Evolutionary conservation across 139 green algal species (phyloP), one percentile per base, ranked within the genome.

Genomic region (Trebouxia sp.): DNA sequence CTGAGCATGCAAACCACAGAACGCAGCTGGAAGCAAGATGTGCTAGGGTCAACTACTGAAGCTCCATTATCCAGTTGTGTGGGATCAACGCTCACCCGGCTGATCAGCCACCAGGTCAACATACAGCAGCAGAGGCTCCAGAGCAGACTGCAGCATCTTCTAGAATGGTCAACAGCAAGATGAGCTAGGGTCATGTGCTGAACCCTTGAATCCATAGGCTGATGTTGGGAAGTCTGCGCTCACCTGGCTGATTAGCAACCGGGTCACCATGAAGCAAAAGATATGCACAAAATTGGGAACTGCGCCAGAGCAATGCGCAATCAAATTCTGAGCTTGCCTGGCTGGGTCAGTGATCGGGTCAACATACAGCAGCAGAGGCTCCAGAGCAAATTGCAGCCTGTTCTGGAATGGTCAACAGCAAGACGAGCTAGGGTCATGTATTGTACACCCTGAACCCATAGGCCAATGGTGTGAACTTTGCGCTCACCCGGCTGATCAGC

Each of bases 311-410:
- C n/a, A n/a, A n/a, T n/a, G n/a, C n/a, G n/a, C n/a, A n/a, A n/a
- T n/a, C n/a, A n/a, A n/a, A n/a, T n/a, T n/a, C n/a, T n/a, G n/a
- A n/a, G n/a, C n/a, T n/a, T n/a, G n/a, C n/a, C n/a, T n/a, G n/a
- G n/a, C n/a, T n/a, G n/a, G n/a, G n/a, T n/a, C n/a, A n/a, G n/a
- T n/a, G n/a, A n/a, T n/a, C n/a, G n/a, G n/a, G 47, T 67, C 62
- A 72, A 76, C 42, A 14, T 84, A 75, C 48, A 89, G 75, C 42
- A 93, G 74, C 80, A 95, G 84, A 47, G 86, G 80, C 80, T 91
- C 86, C 80, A 95, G 84, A 38, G 72, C 80, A 58, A 93, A 89
- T 84, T 94, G 90, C 43, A 94, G 77, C 90, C 92, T 93, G 69
- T 77, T 80, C 75, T 86, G 76, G 82, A 94, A 94, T 38, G 90